Conservation (phyloP, 1,284 basidiomycete species). For the Marasmius tenuissimus region DNA sequence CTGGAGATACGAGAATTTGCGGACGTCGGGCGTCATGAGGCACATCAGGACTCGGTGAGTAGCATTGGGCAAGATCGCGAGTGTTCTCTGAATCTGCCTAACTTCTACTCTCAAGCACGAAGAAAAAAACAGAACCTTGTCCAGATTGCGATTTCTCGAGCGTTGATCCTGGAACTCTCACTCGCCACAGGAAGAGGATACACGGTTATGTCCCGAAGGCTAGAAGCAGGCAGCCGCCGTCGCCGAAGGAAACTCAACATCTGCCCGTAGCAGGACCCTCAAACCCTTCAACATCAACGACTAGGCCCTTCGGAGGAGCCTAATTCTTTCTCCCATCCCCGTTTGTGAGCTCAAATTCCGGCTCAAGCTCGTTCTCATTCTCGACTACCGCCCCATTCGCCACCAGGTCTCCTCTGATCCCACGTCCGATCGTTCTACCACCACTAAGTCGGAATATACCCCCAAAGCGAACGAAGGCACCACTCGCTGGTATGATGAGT, state of each 20-base stretch:
- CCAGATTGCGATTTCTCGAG: conserved; percentile 14
- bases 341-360: not conserved
- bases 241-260: not conserved
- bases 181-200: conserved; percentile 13
- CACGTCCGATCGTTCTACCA: no score
- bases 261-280: not conserved
- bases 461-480: no score
- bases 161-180: conserved; percentile 12
- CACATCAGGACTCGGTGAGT: conserved; percentile 17
- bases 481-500: no score
- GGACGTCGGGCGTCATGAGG: conserved; percentile 19
- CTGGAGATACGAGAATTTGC: conserved; percentile 19
- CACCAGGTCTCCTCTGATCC: not conserved
- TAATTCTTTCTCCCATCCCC: not conserved
- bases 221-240: conserved; percentile 5
- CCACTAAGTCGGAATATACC: no score
- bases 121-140: conserved; percentile 10
- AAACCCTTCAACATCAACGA: not conserved
- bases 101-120: conserved; percentile 3
- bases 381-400: not conserved
- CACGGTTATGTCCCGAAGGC: conserved; percentile 14
- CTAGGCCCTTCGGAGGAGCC: not conserved
- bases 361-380: not conserved
- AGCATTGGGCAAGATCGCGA: not conserved
- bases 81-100: no score